phyloP scores from a whole-genome alignment of 495 filamentous ascomycete species.

The Lepidopterella palustris region DNA sequence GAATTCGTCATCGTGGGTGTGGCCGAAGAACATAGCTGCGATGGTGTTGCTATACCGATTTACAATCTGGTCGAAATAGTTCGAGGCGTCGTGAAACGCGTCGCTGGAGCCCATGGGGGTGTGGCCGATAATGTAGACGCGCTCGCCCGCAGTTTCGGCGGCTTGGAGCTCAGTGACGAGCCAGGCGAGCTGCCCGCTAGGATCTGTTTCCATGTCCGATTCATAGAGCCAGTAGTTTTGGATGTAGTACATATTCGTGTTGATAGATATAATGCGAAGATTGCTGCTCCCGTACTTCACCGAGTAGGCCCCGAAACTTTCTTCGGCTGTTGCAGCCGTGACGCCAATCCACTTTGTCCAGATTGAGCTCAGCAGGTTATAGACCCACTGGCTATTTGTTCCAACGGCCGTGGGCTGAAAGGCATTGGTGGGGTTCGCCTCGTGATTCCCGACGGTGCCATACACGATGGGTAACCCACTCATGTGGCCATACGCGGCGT shows the following conservation, averaged over 20 bases:
- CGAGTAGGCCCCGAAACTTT: constrained; percentile 48
- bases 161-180: constrained; percentile 46
- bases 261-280: constrained; percentile 52
- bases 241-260: constrained; percentile 52
- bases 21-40: constrained; percentile 51
- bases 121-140: constrained; percentile 36
- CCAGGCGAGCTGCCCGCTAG: constrained; percentile 35
- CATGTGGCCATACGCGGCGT: constrained; percentile 40
- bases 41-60: constrained; percentile 47
- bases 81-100: constrained; percentile 46
- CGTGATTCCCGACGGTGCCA: constrained; percentile 51
- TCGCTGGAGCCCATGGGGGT: constrained; percentile 45
- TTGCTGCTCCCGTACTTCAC: constrained; percentile 38
- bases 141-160: constrained; percentile 45
- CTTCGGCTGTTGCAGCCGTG: constrained; percentile 32
- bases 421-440: constrained; percentile 47
- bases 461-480: constrained; percentile 41
- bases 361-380: constrained; percentile 42
- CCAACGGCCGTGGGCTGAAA: constrained; percentile 40
- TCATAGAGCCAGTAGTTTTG: constrained; percentile 50
- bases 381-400: constrained; percentile 45
- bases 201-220: constrained; percentile 45
- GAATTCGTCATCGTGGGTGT: constrained; percentile 53
- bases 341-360: constrained; percentile 45
- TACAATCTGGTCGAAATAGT: constrained; percentile 51